Evolutionary conservation across 1,139 yeast genomes (phyloP).

Genomic region (Starmera stellimalicola): DNA sequence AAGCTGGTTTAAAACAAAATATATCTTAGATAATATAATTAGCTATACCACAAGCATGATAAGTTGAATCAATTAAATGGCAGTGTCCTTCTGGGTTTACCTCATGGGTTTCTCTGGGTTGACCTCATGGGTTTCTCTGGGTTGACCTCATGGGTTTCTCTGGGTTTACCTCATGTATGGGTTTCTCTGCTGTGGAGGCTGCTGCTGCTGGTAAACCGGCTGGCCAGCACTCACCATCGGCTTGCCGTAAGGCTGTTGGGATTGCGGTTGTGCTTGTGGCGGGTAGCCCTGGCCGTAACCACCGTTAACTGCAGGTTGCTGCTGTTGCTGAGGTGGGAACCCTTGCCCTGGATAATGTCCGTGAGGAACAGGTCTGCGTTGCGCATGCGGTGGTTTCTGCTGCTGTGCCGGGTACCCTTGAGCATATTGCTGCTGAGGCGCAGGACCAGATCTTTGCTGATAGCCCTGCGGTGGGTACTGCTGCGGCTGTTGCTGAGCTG

Average conservation of each 20-base stretch:
- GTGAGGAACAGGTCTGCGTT: neutral
- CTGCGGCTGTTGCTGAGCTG: slow-evolving; percentile 4
- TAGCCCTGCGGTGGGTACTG: slow-evolving; percentile 1
- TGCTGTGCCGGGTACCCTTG: slow-evolving; percentile 2
- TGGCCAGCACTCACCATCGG: slow-evolving; percentile 15
- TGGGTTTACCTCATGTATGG: slow-evolving; percentile 7
- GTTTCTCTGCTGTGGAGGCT: slow-evolving; percentile 4
- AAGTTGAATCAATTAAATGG: too few species aligned
- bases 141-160: slow-evolving; percentile 7
- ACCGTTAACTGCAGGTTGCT: too few species aligned
- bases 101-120: slow-evolving; percentile 9
- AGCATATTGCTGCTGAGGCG: neutral
- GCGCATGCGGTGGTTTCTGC: slow-evolving; percentile 2
- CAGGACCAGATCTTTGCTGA: too few species aligned
- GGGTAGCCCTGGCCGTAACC: too few species aligned
- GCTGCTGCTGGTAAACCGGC: slow-evolving; percentile 14
- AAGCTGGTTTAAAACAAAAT: too few species aligned
- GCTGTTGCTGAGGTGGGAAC: slow-evolving; percentile 2
- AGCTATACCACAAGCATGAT: too few species aligned
- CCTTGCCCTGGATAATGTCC: slow-evolving; percentile 1
- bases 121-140: slow-evolving; percentile 9
- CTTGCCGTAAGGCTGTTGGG: neutral
- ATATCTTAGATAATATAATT: too few species aligned
- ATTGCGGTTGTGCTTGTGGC: slow-evolving; percentile 2
- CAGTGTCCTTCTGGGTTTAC: too few species aligned